Evolutionary conservation across 495 filamentous ascomycete species (phyloP), one percentile per base, ranked within the genome.

Genomic region (Amphirosellinia nigrospora): DNA sequence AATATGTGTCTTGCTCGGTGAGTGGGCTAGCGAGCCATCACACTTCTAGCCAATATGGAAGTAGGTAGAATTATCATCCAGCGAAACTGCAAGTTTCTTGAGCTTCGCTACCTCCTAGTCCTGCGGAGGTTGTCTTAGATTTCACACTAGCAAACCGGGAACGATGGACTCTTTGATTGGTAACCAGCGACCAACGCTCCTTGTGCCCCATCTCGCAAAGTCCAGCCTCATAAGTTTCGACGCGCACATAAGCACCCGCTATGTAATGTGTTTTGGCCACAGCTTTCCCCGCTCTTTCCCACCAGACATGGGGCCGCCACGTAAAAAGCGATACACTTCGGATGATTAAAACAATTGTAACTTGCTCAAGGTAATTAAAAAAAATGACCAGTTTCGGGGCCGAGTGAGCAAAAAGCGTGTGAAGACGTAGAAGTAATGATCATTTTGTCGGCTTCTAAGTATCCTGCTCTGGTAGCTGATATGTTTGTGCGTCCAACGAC

Each of bases 151-250:
- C 30, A 28, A 15, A 13, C 7, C 7, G 9, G 45, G 15, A 26
- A 53, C 10, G 21, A 65, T 38, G 23, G 41, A 48, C 30, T 50
- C 15, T 2, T 15, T 21, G 9, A 1, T 34, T 30, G 9, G 15
- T 16, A 15, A 48, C 50, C 30, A 46, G 61, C 61, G 61, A 13
- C 19, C 63, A 19, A 19, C 32, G 28, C 48, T 53, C 46, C 23
- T n/a, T 53, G 34, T 65, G 63, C 16, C 53, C n/a, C n/a, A n/a
- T 39, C 19, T 30, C n/a, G 46, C 45, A 65, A 43, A 68, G 32
- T 4, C 65, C 53, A 45, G 1, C 38, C 15, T 36, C 50, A 23
- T 55, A 58, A 23, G 32, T 66, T 48, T 66, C 50, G 50, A 56
- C n/a, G 5, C 64, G 48, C 19, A 59, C 2, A 23, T 66, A 66